phyloP scores from a whole-genome alignment of 2,329 filamentous ascomycete genomes.

The Paradendryphiella salina region DNA sequence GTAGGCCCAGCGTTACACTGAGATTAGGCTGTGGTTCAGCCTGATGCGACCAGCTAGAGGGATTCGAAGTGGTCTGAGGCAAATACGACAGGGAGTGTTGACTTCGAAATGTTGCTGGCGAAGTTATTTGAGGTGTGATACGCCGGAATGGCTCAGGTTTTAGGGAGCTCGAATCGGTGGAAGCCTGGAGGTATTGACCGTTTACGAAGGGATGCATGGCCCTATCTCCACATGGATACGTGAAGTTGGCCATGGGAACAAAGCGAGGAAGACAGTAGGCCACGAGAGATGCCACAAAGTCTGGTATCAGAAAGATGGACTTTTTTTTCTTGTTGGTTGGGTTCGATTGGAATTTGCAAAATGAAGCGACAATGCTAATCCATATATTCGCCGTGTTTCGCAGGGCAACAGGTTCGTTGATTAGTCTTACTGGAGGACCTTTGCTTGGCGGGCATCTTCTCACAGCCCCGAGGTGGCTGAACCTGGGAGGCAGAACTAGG shows the following conservation, averaged over 20 bases:
- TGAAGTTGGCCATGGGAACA: slow-evolving; percentile 4
- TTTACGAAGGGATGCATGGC: slow-evolving; percentile 3
- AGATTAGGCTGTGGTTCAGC: slow-evolving; percentile 26
- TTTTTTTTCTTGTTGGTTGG: neutral
- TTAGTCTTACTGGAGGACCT: slow-evolving; percentile 9
- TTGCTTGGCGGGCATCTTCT: slow-evolving; percentile 9
- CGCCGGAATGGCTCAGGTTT: slow-evolving; percentile 10
- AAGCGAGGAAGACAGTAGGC: neutral
- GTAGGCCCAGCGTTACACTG: slow-evolving; percentile 2
- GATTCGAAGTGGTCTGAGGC: slow-evolving; percentile 2
- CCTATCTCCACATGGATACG: slow-evolving; percentile 3
- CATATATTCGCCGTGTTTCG: neutral
- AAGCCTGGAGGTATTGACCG: slow-evolving; percentile 1
- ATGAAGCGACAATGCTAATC: slow-evolving; percentile 1
- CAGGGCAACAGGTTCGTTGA: slow-evolving; percentile 2
- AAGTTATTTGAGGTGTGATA: slow-evolving; percentile 14
- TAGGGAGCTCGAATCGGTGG: slow-evolving; percentile 3
- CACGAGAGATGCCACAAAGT: neutral
- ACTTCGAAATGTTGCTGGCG: slow-evolving; percentile 11
- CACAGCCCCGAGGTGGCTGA: slow-evolving; percentile 14
- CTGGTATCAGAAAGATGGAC: neutral
- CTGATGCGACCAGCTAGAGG: slow-evolving; percentile 12
- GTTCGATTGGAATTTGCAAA: neutral
- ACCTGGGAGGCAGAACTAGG: slow-evolving; percentile 24
- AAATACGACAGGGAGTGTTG: slow-evolving; percentile 22